Percentiles rank a stretch among this genome's conserved stretches.
phyloP scores from a whole-genome alignment of 1,139 yeast genomes.

The Taphrina deformans region DNA sequence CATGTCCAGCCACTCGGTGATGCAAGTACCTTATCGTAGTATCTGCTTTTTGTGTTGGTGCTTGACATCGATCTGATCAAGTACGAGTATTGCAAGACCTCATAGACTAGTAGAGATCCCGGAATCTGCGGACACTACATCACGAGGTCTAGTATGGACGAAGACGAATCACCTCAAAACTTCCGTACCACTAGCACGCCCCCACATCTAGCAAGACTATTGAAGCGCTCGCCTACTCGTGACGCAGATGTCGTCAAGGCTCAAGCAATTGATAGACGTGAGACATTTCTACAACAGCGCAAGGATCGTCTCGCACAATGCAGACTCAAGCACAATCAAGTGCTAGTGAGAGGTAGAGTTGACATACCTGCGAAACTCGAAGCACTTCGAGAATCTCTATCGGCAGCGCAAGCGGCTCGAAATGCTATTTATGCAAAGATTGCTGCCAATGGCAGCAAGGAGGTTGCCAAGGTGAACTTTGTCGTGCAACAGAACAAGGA shows the following conservation, averaged over 20 bases:
- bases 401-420: slow-evolving; percentile 32
- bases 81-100: too few relatives aligned
- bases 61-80: too few relatives aligned
- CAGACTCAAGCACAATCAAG: not conserved
- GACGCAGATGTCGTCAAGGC: not conserved
- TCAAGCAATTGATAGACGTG: slow-evolving; percentile 3
- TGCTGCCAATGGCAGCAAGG: slow-evolving; percentile 24
- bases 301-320: slow-evolving; percentile 17
- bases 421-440: slow-evolving; percentile 11
- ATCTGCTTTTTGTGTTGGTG: too few relatives aligned
- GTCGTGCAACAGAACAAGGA: slow-evolving; percentile 26
- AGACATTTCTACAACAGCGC: slow-evolving; percentile 9
- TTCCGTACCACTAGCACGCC: not conserved
- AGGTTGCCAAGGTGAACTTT: slow-evolving; percentile 12
- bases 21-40: too few relatives aligned
- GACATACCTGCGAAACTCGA: slow-evolving; percentile 8
- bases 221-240: slow-evolving; percentile 10
- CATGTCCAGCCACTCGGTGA: not conserved
- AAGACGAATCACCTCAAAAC: not conserved
- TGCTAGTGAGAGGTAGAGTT: slow-evolving; percentile 12
- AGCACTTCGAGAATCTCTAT: slow-evolving; percentile 8
- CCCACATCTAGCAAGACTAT: not conserved
- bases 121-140: too few relatives aligned
- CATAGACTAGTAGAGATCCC: too few relatives aligned
- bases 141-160: not conserved